phyloP scores from a whole-genome alignment of 768 basidiomycete genomes.

The Pholiota conissans region DNA sequence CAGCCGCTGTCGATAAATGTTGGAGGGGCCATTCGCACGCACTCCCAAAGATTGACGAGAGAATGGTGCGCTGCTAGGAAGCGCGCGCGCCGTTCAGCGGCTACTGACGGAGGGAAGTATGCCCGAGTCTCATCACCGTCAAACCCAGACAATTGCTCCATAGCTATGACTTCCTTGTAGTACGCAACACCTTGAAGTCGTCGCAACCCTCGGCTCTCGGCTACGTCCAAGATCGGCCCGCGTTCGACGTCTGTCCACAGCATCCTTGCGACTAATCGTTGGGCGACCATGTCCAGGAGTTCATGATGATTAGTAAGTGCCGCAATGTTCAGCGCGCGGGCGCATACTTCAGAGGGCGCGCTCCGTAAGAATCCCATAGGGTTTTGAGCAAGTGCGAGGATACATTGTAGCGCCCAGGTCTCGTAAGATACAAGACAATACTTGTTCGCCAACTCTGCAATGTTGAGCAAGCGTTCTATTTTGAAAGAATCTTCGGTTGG shows the following conservation, averaged over 20 bases:
- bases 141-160: constrained; percentile 33
- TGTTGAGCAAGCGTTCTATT: constrained; percentile 44
- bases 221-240: constrained; percentile 48
- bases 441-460: constrained; percentile 47
- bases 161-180: constrained; percentile 45
- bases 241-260: constrained; percentile 54
- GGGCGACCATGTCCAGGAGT: constrained; percentile 48
- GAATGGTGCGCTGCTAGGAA: constrained; percentile 59
- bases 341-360: constrained; percentile 34
- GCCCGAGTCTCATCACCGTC: constrained; percentile 30
- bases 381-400: constrained; percentile 35
- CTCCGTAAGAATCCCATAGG: constrained; percentile 29
- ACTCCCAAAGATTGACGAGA: constrained; percentile 55
- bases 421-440: constrained; percentile 47
- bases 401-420: constrained; percentile 40
- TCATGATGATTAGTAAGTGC: constrained; percentile 45
- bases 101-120: constrained; percentile 28
- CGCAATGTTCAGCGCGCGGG: constrained; percentile 52
- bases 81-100: constrained; percentile 40
- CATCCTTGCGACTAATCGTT: constrained; percentile 49
- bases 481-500: constrained; percentile 20
- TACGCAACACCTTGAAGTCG: constrained; percentile 52
- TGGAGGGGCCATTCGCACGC: constrained; percentile 48
- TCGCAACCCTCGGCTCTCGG: constrained; percentile 36
- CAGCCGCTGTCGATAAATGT: constrained; percentile 40